Percentiles rank a stretch among this genome's conserved stretches.
phyloP scores from a whole-genome alignment of 2,329 filamentous ascomycete species.

The Colletotrichum tanaceti region DNA sequence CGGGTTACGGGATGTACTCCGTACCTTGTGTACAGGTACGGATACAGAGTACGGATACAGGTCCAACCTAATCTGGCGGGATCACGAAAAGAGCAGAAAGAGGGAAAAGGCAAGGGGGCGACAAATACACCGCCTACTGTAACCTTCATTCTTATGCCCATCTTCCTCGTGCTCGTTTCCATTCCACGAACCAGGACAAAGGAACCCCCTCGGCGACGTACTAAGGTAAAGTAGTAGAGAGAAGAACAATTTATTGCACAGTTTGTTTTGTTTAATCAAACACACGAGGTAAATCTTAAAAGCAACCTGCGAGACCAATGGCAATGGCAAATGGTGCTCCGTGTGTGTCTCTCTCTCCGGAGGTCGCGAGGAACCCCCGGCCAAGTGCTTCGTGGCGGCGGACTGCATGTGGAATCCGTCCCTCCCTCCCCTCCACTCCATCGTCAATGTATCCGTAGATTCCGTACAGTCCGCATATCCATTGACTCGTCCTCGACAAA shows the following conservation, averaged over 20 bases:
- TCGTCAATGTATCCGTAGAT: constrained; percentile 11
- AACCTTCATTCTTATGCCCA: not conserved
- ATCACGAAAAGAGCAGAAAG: constrained; percentile 19
- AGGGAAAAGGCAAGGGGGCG: not conserved
- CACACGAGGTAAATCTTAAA: no score
- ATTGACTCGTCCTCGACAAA: not conserved
- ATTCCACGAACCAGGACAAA: constrained; percentile 21
- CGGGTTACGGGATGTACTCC: no score
- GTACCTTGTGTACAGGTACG: no score
- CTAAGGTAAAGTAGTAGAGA: no score
- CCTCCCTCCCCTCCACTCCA: not conserved
- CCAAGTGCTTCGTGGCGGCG: constrained; percentile 9
- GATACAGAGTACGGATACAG: not conserved
- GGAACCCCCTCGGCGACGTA: not conserved
- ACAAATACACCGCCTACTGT: not conserved
- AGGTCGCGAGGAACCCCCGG: no score
- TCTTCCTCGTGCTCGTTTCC: not conserved
- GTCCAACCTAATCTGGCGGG: constrained; percentile 30
- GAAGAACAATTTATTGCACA: not conserved
- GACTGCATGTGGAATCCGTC: constrained; percentile 19
- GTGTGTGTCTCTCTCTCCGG: no score
- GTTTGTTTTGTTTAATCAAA: not conserved
- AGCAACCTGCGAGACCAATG: not conserved
- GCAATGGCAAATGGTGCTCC: not conserved
- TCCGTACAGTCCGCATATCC: constrained; percentile 11